A percentile compares a stretch with the other conserved stretches of the same genome.
These are phyloP conservation scores for Lactarius akahatsu DNA, from an alignment of 768 basidiomycete species.

Conservation along the genomic window DNA sequence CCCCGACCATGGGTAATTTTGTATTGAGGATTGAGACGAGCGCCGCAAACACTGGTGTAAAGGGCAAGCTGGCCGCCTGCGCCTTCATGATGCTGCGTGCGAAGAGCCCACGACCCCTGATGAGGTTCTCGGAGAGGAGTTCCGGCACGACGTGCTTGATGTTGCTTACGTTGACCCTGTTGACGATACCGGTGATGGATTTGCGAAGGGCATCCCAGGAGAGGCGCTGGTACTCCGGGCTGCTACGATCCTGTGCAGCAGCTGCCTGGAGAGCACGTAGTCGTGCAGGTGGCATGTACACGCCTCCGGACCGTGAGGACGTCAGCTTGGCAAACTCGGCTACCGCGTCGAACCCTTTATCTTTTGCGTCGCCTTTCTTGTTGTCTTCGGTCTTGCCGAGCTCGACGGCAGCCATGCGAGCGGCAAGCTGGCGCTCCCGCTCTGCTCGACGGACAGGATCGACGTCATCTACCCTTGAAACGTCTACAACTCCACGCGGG, in stretches of 20 bases:
- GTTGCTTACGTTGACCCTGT: conserved; percentile 95
- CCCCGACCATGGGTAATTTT: conserved; percentile 95
- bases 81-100: conserved; percentile 97
- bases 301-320: conserved; percentile 83
- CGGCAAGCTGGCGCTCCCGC: conserved; percentile 77
- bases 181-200: conserved; percentile 98
- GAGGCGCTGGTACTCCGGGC: conserved; percentile 88
- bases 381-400: conserved; percentile 55
- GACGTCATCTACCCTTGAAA: conserved; percentile 61
- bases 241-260: conserved; percentile 76
- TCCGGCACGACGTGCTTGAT: conserved; percentile 94
- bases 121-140: conserved; percentile 89
- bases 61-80: conserved; percentile 94
- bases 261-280: conserved; percentile 87
- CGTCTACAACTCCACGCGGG: conserved; percentile 36
- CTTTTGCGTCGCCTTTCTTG: conserved; percentile 34
- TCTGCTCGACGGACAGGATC: conserved; percentile 76
- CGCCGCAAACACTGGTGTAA: conserved; percentile 95
- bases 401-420: conserved; percentile 65
- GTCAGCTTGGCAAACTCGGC: conserved; percentile 90
- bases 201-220: conserved; percentile 98
- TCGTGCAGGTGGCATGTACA: conserved; percentile 95
- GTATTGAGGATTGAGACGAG: conserved; percentile 95
- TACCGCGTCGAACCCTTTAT: conserved; percentile 62
- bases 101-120: conserved; percentile 91